Evolutionary conservation across 257 asterid species (phyloP), one percentile per base, ranked within the genome.

Genomic region (Fraxinus cuspidata): DNA sequence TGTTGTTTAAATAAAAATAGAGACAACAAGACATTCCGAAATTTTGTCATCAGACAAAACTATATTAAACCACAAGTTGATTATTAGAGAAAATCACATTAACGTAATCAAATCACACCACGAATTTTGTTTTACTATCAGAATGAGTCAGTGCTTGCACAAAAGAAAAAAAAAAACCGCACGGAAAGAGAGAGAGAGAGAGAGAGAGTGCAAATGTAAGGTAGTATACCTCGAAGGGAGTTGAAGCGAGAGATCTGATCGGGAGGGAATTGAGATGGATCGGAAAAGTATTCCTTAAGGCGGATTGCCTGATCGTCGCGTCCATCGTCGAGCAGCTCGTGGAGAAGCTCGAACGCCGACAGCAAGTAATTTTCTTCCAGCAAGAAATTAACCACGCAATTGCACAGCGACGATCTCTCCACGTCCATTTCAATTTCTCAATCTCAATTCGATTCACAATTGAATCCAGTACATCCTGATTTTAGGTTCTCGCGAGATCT

Each of bases 261-360:
- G 71, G 98, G 91, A 32, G 98, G 98, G 38, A 92, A 94, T 19
- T 83, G 94, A 74, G 88, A 70, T 34, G 96, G 90, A 88, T 94
- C 90, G 80, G 97, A 83, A 89, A 94, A 94, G 89, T 89, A 94
- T 58, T 90, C 84, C 69, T 90, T 90, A 80, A 94, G 96, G 83
- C 98, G 97, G 80, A 94, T 94, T 31, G 97, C 97, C 60, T 92
- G 98, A 82, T 87, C 83, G 80, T 94, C 97, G 38, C 97, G 97
- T 70, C 97, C 98, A 42, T 94, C 97, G 28, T 94, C 97, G 74
- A 94, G 94, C 64, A 94, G 93, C 87, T 94, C 98, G 82, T 94
- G 98, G 78, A 94, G 98, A 58, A 94, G 97, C 87, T 94, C 98
- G 85, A 94, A 94, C 82, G 98, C 98, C 86, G 98, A 85, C 71